Evolutionary conservation across 495 filamentous ascomycete genomes (phyloP), one percentile per base, ranked within the genome.

Genomic region (Penicillium bovifimosum): DNA sequence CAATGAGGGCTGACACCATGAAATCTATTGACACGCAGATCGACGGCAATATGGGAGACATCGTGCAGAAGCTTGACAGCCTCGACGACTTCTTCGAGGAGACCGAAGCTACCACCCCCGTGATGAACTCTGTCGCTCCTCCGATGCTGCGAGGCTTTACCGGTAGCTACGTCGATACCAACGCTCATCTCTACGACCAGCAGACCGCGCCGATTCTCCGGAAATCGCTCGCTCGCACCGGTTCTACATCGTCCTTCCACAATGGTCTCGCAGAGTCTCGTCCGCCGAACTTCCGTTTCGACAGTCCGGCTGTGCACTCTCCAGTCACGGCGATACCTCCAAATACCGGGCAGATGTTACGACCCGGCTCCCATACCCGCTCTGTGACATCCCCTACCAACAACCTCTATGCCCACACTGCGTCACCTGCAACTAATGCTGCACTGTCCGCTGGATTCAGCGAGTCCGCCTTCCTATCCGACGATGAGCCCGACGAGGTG

Each of bases 41-140:
- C 9, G 80, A 80, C 53, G 80, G 82, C 31, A 87, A 91, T 63
- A 86, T 88, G 52, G 86, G 86, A 35, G 91, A 96, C 55, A 81
- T 96, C 16, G 86, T 93, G 20, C 82, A 90, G 61, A 95, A 95
- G 62, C 77, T 99, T 0, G 90, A 96, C 59, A 93, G 88, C 58
- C 66, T 98, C 9, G 93, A 98, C 60, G 91, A 96, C 61, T 97
- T 97, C 74, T 96, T 96, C 60, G 90, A 95, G 50, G 83, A 81
- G 24, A 74, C 75, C 13, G 73, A 82, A 39, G 61, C 76, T 27
- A 76, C 70, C 53, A 74, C 70, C 47, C 78, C 81, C 6, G 74
- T 77, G 3, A 40, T 74, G 24, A 61, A 66, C 41, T 17, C 61
- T 3, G 55, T 71, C 7, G 65, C 72, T 8, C 66, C 81, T 62